These are phyloP conservation scores for Ustilago crameri DNA, from an alignment of 1,284 basidiomycete species.

Conservation along the genomic window DNA sequence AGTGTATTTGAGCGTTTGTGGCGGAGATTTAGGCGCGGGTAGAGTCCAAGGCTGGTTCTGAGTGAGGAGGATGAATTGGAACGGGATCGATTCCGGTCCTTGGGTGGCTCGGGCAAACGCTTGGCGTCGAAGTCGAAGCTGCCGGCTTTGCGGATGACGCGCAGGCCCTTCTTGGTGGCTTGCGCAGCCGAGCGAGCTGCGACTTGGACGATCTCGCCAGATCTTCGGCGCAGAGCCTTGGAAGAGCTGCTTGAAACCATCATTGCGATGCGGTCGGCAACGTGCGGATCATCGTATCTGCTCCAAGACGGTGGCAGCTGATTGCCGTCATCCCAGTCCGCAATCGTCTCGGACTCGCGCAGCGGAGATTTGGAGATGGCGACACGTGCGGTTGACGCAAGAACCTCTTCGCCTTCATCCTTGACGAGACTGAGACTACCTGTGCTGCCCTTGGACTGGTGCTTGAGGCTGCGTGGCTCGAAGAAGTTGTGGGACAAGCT, in stretches of 20 bases:
- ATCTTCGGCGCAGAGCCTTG: slow-evolving; percentile 31
- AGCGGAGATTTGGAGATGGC: slow-evolving; percentile 18
- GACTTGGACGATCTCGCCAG: slow-evolving; percentile 30
- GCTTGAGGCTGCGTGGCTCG: slow-evolving; percentile 20
- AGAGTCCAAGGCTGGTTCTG: slow-evolving; percentile 14
- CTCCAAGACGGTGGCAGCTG: slow-evolving; percentile 18
- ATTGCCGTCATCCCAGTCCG: slow-evolving; percentile 14
- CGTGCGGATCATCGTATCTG: slow-evolving; percentile 20
- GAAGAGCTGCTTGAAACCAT: slow-evolving; percentile 25
- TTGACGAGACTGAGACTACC: slow-evolving; percentile 37
- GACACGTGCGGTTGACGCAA: not conserved
- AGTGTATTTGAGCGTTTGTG: slow-evolving; percentile 33
- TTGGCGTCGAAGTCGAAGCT: slow-evolving; percentile 42
- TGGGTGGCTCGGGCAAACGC: slow-evolving; percentile 1
- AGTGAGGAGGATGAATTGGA: slow-evolving; percentile 45
- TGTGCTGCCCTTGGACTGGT: slow-evolving; percentile 26
- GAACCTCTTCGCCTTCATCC: slow-evolving; percentile 27
- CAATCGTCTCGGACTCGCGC: slow-evolving; percentile 23
- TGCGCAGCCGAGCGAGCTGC: slow-evolving; percentile 38
- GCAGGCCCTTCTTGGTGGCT: slow-evolving; percentile 36
- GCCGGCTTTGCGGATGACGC: slow-evolving; percentile 40
- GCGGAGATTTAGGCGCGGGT: slow-evolving; percentile 14
- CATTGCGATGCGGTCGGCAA: slow-evolving; percentile 21
- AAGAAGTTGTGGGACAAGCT: slow-evolving; percentile 31
- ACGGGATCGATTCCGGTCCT: slow-evolving; percentile 19